Evolutionary conservation across 768 basidiomycete species (phyloP).

Genomic region (Psilocybe sp.): DNA sequence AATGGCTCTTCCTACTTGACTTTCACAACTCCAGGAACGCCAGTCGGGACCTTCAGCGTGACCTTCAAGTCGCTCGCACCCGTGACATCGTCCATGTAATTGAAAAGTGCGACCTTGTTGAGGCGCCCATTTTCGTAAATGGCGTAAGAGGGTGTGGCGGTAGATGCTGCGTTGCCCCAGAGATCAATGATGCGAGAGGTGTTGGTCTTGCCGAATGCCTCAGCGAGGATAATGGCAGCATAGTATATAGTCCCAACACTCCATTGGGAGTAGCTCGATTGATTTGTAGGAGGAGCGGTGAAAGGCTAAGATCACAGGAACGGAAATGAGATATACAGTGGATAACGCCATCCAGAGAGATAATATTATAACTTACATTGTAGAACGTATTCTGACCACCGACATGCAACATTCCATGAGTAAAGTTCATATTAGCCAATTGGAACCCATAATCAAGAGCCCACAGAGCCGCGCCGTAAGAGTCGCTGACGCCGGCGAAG

Average conservation of each 20-base stretch:
- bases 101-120: constrained; percentile 65
- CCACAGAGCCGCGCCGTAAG: constrained; percentile 66
- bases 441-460: constrained; percentile 61
- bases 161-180: constrained; percentile 42
- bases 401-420: constrained; percentile 51
- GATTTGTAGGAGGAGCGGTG: constrained; percentile 56
- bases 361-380: constrained; percentile 42
- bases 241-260: constrained; percentile 76
- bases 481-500: constrained; percentile 59
- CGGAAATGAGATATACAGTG: no score
- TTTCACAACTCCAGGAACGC: constrained; percentile 44
- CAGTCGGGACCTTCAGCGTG: constrained; percentile 45
- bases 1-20: constrained; percentile 32
- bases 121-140: constrained; percentile 71
- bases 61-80: constrained; percentile 48
- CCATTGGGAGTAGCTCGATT: constrained; percentile 62
- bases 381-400: constrained; percentile 70
- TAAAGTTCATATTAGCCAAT: constrained; percentile 59
- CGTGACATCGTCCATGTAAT: constrained; percentile 61
- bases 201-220: constrained; percentile 66
- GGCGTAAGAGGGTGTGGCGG: constrained; percentile 64
- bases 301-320: constrained; percentile 45
- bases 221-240: constrained; percentile 65
- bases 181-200: constrained; percentile 68
- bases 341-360: constrained; percentile 11